Evolutionary conservation across 2,329 filamentous ascomycete species (phyloP).

Genomic region (Lojkania enalia): DNA sequence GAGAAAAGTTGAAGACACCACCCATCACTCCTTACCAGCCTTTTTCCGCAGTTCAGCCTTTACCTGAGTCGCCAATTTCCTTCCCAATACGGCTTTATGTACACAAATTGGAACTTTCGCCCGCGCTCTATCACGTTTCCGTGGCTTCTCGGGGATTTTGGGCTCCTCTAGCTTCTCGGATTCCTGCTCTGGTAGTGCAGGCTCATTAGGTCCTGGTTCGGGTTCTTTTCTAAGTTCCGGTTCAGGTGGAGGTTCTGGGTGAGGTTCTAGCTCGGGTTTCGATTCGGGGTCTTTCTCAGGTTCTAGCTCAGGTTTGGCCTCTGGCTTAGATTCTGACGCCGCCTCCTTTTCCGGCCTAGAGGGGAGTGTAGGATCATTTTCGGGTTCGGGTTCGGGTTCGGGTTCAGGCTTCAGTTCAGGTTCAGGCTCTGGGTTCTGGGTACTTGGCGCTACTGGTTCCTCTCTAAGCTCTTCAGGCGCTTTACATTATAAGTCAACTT

Average conservation of each 20-base stretch:
- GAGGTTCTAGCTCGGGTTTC: slow-evolving; percentile 5
- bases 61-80: not conserved
- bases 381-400: slow-evolving; percentile 7
- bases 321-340: not conserved
- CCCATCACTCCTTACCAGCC: not conserved
- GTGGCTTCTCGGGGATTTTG: not conserved
- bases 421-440: not conserved
- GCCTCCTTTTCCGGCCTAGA: slow-evolving; percentile 1
- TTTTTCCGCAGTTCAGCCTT: not conserved
- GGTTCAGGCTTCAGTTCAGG: slow-evolving; percentile 5
- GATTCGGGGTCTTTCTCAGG: slow-evolving; percentile 7
- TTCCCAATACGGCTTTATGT: not conserved
- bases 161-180: not conserved
- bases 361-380: not conserved
- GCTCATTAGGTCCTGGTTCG: slow-evolving; percentile 1
- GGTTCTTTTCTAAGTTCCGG: slow-evolving; percentile 2
- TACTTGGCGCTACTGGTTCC: not conserved
- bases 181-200: not conserved
- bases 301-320: slow-evolving; percentile 9
- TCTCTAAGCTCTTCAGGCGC: not conserved
- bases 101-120: not conserved
- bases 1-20: not conserved
- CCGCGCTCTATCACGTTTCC: not conserved
- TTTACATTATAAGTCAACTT: not conserved
- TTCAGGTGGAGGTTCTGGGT: slow-evolving; percentile 8